These are phyloP conservation scores for Peronospora destructor DNA, from an alignment of 352 stramenopile genomes.

Conservation along the genomic window DNA sequence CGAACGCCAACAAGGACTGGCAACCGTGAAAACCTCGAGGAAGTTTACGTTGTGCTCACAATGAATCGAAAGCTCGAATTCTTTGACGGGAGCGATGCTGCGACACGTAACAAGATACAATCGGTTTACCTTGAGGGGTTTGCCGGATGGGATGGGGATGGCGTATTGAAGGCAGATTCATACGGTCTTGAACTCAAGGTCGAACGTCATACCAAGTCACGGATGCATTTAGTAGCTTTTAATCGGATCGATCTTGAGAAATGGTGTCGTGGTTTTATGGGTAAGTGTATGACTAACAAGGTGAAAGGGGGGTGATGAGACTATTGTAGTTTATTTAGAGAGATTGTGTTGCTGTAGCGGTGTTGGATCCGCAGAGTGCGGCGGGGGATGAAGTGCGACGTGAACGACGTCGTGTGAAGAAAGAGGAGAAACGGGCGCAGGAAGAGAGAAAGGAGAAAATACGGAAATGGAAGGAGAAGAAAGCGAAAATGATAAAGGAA, in stretches of 20 bases:
- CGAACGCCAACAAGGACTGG: not conserved
- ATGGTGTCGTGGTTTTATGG: constrained; percentile 68
- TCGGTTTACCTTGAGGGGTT: constrained; percentile 55
- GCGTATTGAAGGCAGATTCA: constrained; percentile 59
- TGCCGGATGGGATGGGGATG: constrained; percentile 69
- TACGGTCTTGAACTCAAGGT: constrained; percentile 79
- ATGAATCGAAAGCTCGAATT: constrained; percentile 79
- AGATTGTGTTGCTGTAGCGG: constrained; percentile 23
- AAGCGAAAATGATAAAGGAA: constrained; percentile 43
- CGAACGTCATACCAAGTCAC: constrained; percentile 41
- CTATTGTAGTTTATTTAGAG: too few relatives aligned
- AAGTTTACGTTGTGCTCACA: constrained; percentile 67
- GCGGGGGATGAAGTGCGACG: constrained; percentile 50
- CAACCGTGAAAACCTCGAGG: constrained; percentile 20
- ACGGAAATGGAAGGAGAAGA: constrained; percentile 61
- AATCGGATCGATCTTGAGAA: constrained; percentile 80
- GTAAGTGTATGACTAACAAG: constrained; percentile 7
- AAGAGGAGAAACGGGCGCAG: constrained; percentile 54
- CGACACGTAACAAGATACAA: constrained; percentile 31
- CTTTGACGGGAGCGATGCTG: constrained; percentile 38
- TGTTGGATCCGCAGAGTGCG: constrained; percentile 60
- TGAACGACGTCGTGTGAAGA: constrained; percentile 47
- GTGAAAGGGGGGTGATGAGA: too few relatives aligned
- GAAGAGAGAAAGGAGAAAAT: constrained; percentile 58
- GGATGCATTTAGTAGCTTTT: constrained; percentile 64